Conservation (phyloP, 176 grass and related monocot species). For the Eragrostis nindensis region DNA sequence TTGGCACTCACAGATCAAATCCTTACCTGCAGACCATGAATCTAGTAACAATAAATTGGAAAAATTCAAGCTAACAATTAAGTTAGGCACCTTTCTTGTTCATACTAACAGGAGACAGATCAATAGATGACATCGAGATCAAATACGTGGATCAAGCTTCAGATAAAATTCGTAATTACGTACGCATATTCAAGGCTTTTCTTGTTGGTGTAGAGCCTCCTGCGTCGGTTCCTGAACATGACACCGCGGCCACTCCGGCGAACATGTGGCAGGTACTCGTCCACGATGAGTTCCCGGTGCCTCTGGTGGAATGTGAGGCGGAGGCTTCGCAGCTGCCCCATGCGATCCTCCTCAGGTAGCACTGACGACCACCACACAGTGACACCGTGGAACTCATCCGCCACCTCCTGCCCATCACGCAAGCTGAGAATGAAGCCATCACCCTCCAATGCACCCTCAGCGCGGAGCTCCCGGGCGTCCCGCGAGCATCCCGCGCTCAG, state of each 20-base stretch:
- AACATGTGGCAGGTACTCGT: slow-evolving; percentile 28
- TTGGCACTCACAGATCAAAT: no score
- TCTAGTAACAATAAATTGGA: no score
- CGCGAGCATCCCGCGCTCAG: neutral
- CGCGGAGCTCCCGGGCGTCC: no score
- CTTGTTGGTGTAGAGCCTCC: slow-evolving; percentile 44
- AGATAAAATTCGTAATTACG: no score
- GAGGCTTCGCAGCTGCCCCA: neutral
- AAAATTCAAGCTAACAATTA: no score
- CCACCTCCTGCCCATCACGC: slow-evolving; percentile 17
- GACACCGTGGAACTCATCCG: slow-evolving; percentile 27
- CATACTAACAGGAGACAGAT: no score
- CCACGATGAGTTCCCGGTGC: slow-evolving; percentile 35
- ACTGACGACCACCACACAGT: slow-evolving; percentile 7
- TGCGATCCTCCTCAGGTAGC: neutral
- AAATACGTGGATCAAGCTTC: no score
- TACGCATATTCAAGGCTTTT: no score
- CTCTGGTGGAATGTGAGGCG: slow-evolving; percentile 26
- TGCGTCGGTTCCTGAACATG: slow-evolving; percentile 4
- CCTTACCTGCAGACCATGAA: no score
- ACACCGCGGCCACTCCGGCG: slow-evolving; percentile 14
- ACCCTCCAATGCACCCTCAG: no score
- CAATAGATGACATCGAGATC: no score
- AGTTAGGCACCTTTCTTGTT: no score
- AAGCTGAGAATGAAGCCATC: slow-evolving; percentile 18